These are phyloP conservation scores for Pseudotulostoma volvatum DNA, from an alignment of 495 filamentous ascomycete genomes.

Conservation along the genomic window DNA sequence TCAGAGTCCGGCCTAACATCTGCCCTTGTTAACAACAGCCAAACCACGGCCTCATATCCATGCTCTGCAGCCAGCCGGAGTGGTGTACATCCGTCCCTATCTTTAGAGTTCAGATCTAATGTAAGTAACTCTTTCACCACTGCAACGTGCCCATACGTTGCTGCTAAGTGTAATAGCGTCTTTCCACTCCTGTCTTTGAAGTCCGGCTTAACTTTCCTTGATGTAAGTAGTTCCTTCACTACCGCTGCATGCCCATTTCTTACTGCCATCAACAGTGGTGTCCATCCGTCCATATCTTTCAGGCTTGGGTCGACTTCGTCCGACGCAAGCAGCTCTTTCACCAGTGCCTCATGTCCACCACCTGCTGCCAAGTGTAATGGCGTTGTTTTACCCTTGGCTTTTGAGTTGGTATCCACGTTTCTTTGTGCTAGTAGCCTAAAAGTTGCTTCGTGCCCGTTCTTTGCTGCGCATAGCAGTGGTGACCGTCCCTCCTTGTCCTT, in stretches of 20 bases:
- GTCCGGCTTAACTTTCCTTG: too few species aligned
- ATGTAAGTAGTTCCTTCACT: too few species aligned
- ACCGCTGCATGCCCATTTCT: too few species aligned
- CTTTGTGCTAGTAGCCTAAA: too few species aligned
- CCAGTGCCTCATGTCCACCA: conserved; percentile 2
- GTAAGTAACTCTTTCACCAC: conserved; percentile 1
- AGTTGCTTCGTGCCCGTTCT: too few species aligned
- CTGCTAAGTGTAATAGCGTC: too few species aligned
- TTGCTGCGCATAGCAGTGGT: too few species aligned
- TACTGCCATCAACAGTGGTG: conserved; percentile 4
- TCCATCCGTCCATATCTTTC: not conserved
- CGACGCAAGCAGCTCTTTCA: conserved; percentile 2
- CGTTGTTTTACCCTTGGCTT: too few species aligned
- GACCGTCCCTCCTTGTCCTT: too few species aligned
- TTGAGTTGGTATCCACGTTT: too few species aligned
- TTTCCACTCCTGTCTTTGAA: too few species aligned
- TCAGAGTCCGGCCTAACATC: conserved; percentile 12
- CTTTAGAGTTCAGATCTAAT: conserved; percentile 7
- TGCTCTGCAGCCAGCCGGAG: conserved; percentile 9
- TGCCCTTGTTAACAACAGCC: conserved; percentile 3
- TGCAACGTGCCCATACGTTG: conserved; percentile 4
- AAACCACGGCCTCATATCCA: conserved; percentile 7
- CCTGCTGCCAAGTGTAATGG: too few species aligned
- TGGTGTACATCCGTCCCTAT: conserved; percentile 8
- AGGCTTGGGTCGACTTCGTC: not conserved